Percentiles rank a stretch among this genome's conserved stretches.
Conservation (phyloP, 306 rosid genomes). For the Pueraria montana region DNA sequence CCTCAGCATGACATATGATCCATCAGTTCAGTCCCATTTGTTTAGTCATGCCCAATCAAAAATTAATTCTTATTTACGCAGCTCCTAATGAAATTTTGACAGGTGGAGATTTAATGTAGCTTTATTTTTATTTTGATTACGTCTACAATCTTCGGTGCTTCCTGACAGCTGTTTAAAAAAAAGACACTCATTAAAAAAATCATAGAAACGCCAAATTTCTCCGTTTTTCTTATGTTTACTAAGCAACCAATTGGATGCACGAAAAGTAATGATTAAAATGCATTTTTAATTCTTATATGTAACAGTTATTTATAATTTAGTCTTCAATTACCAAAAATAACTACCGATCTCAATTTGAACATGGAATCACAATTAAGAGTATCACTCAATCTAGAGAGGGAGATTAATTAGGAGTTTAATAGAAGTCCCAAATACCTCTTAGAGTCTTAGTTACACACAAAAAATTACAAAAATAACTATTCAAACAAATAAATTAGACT, state of each 20-base stretch:
- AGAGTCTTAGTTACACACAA: background rate
- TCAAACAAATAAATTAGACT: background rate
- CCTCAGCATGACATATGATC: background rate
- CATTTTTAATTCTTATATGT: background rate
- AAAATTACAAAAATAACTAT: background rate
- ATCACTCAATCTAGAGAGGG: too few relatives aligned
- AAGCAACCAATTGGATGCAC: background rate
- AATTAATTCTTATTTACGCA: background rate
- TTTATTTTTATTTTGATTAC: background rate
- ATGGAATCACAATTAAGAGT: too few relatives aligned
- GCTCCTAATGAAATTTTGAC: background rate
- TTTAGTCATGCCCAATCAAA: constrained; percentile 35
- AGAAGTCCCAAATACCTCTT: too few relatives aligned
- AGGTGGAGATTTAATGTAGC: background rate
- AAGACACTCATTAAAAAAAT: background rate
- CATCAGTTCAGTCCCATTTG: background rate
- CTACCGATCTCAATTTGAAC: too few relatives aligned
- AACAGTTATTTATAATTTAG: background rate
- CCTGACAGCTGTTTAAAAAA: background rate
- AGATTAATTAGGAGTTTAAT: too few relatives aligned
- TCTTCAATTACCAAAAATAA: background rate
- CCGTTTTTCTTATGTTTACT: background rate
- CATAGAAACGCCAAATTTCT: background rate
- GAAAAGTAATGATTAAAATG: background rate
- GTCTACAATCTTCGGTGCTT: constrained; percentile 6